Evolutionary conservation across 345 rosid species (phyloP), one percentile per base, ranked within the genome.

Genomic region (Trapa bicornis): DNA sequence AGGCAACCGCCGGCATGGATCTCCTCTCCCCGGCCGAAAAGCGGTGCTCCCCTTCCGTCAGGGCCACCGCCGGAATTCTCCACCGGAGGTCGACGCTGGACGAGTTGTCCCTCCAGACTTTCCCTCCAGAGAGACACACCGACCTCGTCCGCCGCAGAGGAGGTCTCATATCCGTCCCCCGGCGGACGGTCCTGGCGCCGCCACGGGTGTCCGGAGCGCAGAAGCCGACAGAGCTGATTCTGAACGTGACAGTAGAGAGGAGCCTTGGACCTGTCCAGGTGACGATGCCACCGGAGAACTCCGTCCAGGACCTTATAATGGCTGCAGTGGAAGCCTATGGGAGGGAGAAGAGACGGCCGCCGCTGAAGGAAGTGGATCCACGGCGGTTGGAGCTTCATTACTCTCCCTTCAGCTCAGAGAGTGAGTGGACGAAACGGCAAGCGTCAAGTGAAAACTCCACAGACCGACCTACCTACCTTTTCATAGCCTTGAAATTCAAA

Each of bases 211-310:
- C 43, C 43, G 43, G 43, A 29, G 29, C 47, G 22, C 53, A 41
- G 36, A 75, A 48, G 80, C 76, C 68, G 64, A 74, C 83, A 39
- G 85, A 76, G 79, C 63, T 85, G 75, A 71, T 87, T 70, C 32
- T 87, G 73, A 83, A 83, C 8, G 93, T 87, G 70, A 83, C 78
- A 22, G 80, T 87, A 62, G 85, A 78, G 76, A 76, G 78, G 70
- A 81, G 86, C 68, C 43, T 79, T 33, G 88, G 93, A 61, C 81
- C 89, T 0, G 82, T 83, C 74, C 79, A 82, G 62, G 84, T 85
- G 65, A 68, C 85, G 67, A 64, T 78, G 61, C 58, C 80, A 41
- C 64, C 72, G 70, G 88, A 83, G 54, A 69, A 66, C 4, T 75
- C 76, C 1, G 92, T 85, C 43, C 58, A 29, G 47, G 92, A 87